Conservation (phyloP, 768 basidiomycete species). For the Lentinus brumalis region DNA sequence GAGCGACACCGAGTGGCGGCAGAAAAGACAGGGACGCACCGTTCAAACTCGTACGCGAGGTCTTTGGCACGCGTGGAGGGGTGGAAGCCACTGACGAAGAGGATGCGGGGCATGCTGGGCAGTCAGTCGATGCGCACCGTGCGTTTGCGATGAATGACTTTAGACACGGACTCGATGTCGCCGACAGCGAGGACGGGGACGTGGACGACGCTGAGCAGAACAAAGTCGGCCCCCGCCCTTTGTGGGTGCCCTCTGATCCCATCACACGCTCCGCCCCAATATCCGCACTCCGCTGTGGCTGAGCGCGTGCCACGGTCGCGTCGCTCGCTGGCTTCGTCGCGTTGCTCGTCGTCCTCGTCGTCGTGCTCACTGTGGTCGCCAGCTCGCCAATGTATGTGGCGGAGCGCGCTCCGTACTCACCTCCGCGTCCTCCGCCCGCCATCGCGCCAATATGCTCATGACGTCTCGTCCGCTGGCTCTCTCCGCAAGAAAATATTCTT, state of each 20-base stretch:
- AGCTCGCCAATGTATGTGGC: constrained; percentile 21
- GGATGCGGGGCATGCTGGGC: constrained; percentile 68
- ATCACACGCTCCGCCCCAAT: background rate
- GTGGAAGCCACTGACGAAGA: constrained; percentile 87
- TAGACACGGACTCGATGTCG: constrained; percentile 1
- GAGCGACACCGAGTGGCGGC: background rate
- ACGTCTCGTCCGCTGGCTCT: background rate
- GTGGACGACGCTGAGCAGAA: constrained; percentile 30
- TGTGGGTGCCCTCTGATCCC: constrained; percentile 1
- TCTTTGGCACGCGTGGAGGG: constrained; percentile 81
- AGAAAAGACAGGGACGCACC: constrained; percentile 42
- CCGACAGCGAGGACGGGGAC: constrained; percentile 17
- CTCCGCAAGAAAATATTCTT: background rate
- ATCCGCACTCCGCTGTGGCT: too few relatives aligned
- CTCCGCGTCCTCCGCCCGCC: background rate
- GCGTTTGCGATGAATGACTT: background rate
- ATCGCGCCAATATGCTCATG: background rate
- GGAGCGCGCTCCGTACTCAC: constrained; percentile 4
- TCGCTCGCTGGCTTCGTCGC: background rate
- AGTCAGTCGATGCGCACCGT: background rate
- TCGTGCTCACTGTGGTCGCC: background rate
- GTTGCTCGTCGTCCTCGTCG: background rate
- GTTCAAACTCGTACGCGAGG: constrained; percentile 85
- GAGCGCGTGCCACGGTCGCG: background rate
- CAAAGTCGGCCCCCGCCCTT: constrained; percentile 1